phyloP scores from a whole-genome alignment of 2,329 filamentous ascomycete species.

The Endocalyx cinctus region DNA sequence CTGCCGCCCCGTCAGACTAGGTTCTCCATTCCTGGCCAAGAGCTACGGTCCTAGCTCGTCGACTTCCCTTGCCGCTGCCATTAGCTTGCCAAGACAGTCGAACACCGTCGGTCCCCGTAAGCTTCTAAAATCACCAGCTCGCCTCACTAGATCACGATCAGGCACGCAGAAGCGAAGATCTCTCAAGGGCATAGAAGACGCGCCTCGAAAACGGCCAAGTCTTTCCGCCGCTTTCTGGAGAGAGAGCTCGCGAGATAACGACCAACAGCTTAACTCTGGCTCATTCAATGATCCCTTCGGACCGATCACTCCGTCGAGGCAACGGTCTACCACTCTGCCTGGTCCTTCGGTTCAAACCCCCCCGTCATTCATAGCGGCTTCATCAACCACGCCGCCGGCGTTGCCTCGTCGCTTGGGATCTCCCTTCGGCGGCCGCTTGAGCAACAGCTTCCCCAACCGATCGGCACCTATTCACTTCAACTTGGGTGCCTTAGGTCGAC shows the following conservation, averaged over 20 bases:
- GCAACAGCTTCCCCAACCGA: conserved; percentile 59
- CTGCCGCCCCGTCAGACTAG: no score
- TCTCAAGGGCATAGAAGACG: conserved; percentile 40
- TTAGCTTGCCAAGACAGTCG: conserved; percentile 37
- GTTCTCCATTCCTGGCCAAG: conserved; percentile 51
- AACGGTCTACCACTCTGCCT: conserved; percentile 3
- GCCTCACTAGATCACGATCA: conserved; percentile 44
- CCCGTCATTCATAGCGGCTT: conserved; percentile 16
- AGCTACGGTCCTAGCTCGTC: conserved; percentile 62
- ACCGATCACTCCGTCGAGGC: background rate
- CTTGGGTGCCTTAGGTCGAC: conserved; percentile 40
- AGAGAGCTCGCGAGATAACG: conserved; percentile 13
- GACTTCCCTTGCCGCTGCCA: conserved; percentile 37
- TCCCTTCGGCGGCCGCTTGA: conserved; percentile 49
- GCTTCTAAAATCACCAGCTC: conserved; percentile 49
- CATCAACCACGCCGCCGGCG: conserved; percentile 28
- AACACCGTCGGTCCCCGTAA: conserved; percentile 47
- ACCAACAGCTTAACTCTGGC: conserved; percentile 1
- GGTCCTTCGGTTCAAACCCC: conserved; percentile 16
- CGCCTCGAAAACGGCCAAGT: conserved; percentile 50
- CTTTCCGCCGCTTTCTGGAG: conserved; percentile 50
- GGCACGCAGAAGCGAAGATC: conserved; percentile 53
- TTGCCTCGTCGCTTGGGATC: conserved; percentile 52
- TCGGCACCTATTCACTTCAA: conserved; percentile 43
- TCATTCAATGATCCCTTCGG: background rate